phyloP scores from a whole-genome alignment of 2,329 filamentous ascomycete genomes.

The Trichoderma atroviride region DNA sequence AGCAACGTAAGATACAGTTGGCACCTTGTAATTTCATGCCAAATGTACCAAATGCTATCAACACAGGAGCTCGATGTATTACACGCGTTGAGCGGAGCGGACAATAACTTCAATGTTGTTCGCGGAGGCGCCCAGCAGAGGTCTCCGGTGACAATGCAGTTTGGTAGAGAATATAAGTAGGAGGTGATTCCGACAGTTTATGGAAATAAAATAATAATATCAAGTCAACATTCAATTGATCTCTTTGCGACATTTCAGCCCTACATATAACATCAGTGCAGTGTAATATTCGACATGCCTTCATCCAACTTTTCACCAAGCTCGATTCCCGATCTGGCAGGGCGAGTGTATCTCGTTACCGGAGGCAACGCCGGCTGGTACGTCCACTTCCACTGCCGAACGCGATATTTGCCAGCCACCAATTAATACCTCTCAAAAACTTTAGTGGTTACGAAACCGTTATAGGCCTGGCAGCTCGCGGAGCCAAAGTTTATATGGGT shows the following conservation, averaged over 20 bases:
- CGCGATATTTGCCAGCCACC: no score
- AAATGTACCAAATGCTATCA: neutral
- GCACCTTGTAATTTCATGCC: neutral
- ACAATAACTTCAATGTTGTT: neutral
- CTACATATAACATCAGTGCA: neutral
- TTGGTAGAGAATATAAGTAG: constrained; percentile 1
- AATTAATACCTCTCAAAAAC: neutral
- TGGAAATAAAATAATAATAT: neutral
- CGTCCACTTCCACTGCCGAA: constrained; percentile 31
- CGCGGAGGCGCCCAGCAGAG: no score
- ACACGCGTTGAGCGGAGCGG: constrained; percentile 12
- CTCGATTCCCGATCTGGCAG: constrained; percentile 46
- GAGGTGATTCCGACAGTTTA: neutral
- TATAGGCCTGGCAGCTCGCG: constrained; percentile 40
- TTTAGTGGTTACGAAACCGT: constrained; percentile 42
- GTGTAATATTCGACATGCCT: constrained; percentile 21
- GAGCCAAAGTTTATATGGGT: constrained; percentile 47
- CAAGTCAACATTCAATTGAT: neutral
- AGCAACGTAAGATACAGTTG: neutral
- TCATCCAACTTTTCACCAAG: constrained; percentile 42
- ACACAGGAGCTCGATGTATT: neutral
- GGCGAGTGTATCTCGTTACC: constrained; percentile 49
- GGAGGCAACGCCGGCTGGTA: constrained; percentile 51
- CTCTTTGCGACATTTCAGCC: neutral
- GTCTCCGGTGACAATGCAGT: neutral